phyloP scores from a whole-genome alignment of 805 yeast genomes.

The Candida maesae region DNA sequence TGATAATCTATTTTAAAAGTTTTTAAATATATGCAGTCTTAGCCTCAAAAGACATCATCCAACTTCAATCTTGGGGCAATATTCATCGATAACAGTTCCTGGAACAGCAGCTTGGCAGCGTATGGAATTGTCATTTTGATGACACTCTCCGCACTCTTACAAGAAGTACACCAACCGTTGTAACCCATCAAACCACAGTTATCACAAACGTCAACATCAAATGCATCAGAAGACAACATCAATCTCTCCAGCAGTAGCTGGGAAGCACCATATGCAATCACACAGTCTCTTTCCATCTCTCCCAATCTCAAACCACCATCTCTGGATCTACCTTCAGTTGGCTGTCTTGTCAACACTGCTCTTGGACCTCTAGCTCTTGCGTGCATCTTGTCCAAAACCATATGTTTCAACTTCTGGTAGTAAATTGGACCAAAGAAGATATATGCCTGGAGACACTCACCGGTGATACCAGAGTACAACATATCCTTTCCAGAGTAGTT shows the following conservation, averaged over 20 bases:
- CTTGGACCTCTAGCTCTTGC: conserved; percentile 99
- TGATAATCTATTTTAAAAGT: too few relatives aligned
- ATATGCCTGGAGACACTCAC: conserved; percentile 95
- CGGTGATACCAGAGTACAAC: conserved; percentile 96
- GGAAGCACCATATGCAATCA: conserved; percentile 98
- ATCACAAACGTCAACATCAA: conserved; percentile 93
- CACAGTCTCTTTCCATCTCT: conserved; percentile 99
- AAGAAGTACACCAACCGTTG: conserved; percentile 96
- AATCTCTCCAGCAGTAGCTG: conserved; percentile 89
- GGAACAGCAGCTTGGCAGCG: conserved; percentile 97
- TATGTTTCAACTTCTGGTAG: conserved; percentile 96
- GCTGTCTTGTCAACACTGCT: conserved; percentile 96
- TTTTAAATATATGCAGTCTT: conserved; percentile 4
- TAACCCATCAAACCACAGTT: conserved; percentile 96
- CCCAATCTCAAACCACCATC: conserved; percentile 99
- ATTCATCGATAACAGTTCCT: conserved; percentile 96
- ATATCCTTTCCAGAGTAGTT: conserved; percentile 95
- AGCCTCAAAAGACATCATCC: conserved; percentile 67
- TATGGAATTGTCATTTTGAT: conserved; percentile 96
- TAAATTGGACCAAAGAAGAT: conserved; percentile 98
- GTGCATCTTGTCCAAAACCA: conserved; percentile 99
- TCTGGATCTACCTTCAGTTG: conserved; percentile 97
- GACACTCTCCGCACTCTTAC: conserved; percentile 82
- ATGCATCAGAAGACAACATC: conserved; percentile 96
- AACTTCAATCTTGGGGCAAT: conserved; percentile 93